These are phyloP conservation scores for Komagataea norvegica DNA, from an alignment of 1,139 yeast genomes.

Conservation along the genomic window DNA sequence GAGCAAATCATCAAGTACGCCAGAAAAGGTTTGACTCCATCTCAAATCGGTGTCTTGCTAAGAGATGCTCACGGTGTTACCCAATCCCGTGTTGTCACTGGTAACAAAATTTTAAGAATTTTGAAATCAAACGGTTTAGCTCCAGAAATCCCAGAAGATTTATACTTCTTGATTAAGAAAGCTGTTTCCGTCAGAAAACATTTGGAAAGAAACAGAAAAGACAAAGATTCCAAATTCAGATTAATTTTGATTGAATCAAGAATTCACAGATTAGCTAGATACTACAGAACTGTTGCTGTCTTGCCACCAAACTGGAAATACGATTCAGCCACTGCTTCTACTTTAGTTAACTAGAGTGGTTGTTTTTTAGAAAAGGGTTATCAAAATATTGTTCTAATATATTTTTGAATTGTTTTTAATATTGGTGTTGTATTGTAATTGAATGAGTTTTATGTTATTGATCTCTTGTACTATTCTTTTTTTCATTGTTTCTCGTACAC, in stretches of 20 bases:
- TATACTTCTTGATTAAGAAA: conserved; percentile 98
- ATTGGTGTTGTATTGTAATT: conserved; percentile 9
- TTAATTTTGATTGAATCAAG: conserved; percentile 99
- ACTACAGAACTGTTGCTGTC: conserved; percentile 99
- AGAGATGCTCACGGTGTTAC: conserved; percentile 99
- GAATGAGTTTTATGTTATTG: conserved; percentile 2
- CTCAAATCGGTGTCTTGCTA: conserved; percentile 98
- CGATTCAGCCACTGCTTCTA: conserved; percentile 99
- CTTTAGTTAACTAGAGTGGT: conserved; percentile 85
- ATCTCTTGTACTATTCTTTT: not conserved
- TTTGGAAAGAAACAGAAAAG: conserved; percentile 99
- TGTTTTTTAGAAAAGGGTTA: conserved; percentile 4
- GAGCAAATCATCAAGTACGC: conserved; percentile 99
- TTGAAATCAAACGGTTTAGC: conserved; percentile 99
- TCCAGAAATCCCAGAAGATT: conserved; percentile 99
- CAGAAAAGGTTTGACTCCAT: conserved; percentile 99
- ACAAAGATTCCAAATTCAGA: conserved; percentile 99
- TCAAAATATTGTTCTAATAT: conserved; percentile 6
- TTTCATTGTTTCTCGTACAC: not conserved
- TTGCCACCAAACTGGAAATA: conserved; percentile 99
- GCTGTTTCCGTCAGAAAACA: conserved; percentile 99
- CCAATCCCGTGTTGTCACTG: conserved; percentile 95
- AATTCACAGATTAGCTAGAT: conserved; percentile 99
- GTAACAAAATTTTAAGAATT: conserved; percentile 99
- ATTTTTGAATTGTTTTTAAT: conserved; percentile 10